These are phyloP conservation scores for Basidiobolus meristosporus DNA, from an alignment of 371 early-diverging fungal genomes.

Conservation along the genomic window DNA sequence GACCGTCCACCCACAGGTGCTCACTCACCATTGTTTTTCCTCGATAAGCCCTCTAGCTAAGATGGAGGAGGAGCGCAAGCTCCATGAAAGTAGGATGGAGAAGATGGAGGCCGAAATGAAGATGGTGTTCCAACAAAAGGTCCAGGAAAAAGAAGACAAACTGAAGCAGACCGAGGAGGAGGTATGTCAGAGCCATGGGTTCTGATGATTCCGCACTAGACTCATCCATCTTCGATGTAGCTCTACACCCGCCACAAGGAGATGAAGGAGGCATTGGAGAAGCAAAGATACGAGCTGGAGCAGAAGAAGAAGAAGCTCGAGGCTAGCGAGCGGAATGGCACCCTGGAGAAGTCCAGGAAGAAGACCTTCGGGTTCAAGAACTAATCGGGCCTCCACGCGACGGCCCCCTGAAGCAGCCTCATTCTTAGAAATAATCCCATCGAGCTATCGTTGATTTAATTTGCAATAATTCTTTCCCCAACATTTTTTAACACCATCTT, in stretches of 20 bases:
- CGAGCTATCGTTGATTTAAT: no score
- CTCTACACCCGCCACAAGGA: constrained; percentile 89
- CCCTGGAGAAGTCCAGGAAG: constrained; percentile 18
- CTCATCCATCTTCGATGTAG: constrained; percentile 7
- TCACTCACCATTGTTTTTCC: no score
- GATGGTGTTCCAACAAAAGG: constrained; percentile 93
- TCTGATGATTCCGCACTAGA: constrained; percentile 1
- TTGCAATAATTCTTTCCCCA: no score
- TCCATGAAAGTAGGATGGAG: constrained; percentile 86
- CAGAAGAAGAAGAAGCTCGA: constrained; percentile 83
- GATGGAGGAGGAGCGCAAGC: constrained; percentile 79
- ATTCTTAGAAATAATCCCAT: no score
- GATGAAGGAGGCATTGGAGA: constrained; percentile 91
- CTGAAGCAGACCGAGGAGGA: constrained; percentile 93
- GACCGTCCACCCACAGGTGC: no score
- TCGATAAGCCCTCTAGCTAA: constrained; percentile 73
- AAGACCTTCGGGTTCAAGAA: neutral
- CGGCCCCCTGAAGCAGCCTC: no score
- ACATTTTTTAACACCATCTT: no score
- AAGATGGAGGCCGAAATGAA: constrained; percentile 98
- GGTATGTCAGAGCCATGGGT: constrained; percentile 17
- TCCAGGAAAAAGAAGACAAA: constrained; percentile 92
- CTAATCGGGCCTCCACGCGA: no score
- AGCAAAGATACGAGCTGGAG: constrained; percentile 79
- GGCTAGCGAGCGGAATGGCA: constrained; percentile 50